A percentile compares a stretch with the other conserved stretches of the same genome.
Evolutionary conservation across 352 stramenopile genomes (phyloP).

Genomic region (Globisporangium splendens): DNA sequence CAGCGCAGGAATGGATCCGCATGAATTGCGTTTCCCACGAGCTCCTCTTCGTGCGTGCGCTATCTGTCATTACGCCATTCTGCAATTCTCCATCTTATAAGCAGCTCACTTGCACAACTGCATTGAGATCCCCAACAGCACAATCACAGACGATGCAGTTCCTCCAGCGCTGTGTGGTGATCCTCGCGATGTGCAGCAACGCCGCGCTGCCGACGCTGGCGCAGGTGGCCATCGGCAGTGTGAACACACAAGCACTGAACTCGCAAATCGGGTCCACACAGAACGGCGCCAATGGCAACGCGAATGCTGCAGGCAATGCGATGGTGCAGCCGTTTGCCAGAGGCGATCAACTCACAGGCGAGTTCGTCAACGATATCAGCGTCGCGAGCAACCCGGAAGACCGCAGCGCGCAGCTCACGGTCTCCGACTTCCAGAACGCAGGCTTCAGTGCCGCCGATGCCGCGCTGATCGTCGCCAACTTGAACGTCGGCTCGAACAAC

Average conservation of each 20-base stretch:
- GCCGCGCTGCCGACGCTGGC: background rate
- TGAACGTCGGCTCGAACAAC: background rate
- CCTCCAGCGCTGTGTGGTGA: constrained; percentile 7
- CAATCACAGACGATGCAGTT: constrained; percentile 7
- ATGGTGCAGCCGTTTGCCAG: constrained; percentile 11
- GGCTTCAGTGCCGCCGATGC: constrained; percentile 15
- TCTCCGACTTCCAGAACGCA: constrained; percentile 18
- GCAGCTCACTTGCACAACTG: too few species aligned
- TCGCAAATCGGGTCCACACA: background rate
- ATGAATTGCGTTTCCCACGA: too few species aligned
- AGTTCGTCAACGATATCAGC: constrained; percentile 12
- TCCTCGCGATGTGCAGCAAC: constrained; percentile 8
- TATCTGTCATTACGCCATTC: too few species aligned
- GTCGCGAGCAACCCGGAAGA: background rate
- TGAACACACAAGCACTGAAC: background rate
- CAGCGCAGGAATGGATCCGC: too few species aligned
- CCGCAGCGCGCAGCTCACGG: constrained; percentile 2
- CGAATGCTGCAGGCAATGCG: constrained; percentile 8
- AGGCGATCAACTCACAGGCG: background rate
- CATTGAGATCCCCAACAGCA: too few species aligned
- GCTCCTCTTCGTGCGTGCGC: too few species aligned
- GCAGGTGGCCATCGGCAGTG: background rate
- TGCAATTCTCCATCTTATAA: too few species aligned
- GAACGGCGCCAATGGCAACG: background rate
- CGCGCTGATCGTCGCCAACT: constrained; percentile 12